A percentile compares a stretch with the other conserved stretches of the same genome.
These are phyloP conservation scores for Alternaria gansuensis DNA, from an alignment of 2,329 filamentous ascomycete species.

Conservation along the genomic window DNA sequence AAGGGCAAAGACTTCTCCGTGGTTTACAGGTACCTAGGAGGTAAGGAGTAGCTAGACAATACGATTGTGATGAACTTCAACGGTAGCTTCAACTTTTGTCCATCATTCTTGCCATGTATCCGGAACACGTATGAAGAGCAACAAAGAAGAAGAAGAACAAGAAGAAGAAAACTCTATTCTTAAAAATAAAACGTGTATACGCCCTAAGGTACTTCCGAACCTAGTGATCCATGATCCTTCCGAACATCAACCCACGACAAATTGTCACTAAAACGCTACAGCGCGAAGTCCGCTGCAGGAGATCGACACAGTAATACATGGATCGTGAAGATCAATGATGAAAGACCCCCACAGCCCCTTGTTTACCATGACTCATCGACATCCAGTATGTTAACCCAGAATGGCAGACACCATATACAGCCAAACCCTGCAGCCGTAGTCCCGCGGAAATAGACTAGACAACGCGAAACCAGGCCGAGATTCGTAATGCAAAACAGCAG, in stretches of 20 bases:
- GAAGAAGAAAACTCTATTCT: background rate
- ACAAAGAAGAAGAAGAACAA: background rate
- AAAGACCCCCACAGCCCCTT: conserved; percentile 11
- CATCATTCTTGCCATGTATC: background rate
- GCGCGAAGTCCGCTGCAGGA: conserved; percentile 11
- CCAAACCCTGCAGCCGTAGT: conserved; percentile 29
- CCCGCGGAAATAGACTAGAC: conserved; percentile 17
- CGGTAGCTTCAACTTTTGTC: background rate
- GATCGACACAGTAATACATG: conserved; percentile 31
- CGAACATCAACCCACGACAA: background rate
- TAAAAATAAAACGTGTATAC: conserved; percentile 13
- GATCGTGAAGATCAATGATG: conserved; percentile 20
- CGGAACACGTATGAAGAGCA: background rate
- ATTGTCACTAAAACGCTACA: conserved; percentile 11
- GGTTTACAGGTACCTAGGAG: conserved; percentile 60
- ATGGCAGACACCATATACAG: conserved; percentile 27
- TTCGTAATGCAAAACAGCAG: conserved; percentile 13
- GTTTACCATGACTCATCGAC: conserved; percentile 14
- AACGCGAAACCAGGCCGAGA: conserved; percentile 6
- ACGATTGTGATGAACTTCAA: background rate
- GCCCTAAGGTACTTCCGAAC: conserved; percentile 3
- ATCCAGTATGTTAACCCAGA: conserved; percentile 18
- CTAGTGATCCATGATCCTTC: background rate
- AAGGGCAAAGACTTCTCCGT: conserved; percentile 62
- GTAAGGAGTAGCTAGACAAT: conserved; percentile 51